Conservation (phyloP, 2,329 filamentous ascomycete genomes). For the Fusarium sp. region DNA sequence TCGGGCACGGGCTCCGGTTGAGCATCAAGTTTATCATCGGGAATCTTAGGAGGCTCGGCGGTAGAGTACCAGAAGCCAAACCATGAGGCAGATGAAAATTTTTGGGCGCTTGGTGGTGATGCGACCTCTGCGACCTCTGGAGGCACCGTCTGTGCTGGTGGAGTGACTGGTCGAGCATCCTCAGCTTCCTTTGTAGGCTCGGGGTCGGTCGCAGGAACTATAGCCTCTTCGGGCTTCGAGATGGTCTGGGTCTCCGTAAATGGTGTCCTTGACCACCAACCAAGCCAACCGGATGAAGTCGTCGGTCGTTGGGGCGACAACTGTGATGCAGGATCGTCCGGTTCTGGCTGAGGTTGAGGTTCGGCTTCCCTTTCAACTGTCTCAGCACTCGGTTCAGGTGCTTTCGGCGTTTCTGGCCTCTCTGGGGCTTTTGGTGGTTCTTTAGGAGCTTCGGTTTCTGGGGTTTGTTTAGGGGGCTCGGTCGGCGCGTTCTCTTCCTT, state of each 20-base stretch:
- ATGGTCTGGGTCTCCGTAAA: conserved; percentile 38
- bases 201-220: conserved; percentile 25
- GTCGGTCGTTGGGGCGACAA: conserved; percentile 31
- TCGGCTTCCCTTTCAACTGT: conserved; percentile 1
- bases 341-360: not conserved
- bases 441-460: conserved; percentile 8
- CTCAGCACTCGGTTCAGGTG: not conserved
- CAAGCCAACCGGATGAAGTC: conserved; percentile 64
- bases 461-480: conserved; percentile 15
- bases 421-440: conserved; percentile 5
- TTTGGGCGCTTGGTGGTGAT: conserved; percentile 27
- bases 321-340: not conserved
- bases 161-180: conserved; percentile 35
- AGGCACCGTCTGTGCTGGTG: conserved; percentile 34
- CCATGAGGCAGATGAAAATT: conserved; percentile 50
- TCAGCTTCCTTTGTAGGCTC: conserved; percentile 27
- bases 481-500: conserved; percentile 25
- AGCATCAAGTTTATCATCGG: conserved; percentile 21
- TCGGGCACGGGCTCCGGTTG: conserved; percentile 30
- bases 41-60: conserved; percentile 15
- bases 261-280: conserved; percentile 60
- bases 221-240: conserved; percentile 6
- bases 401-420: conserved; percentile 4
- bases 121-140: conserved; percentile 30
- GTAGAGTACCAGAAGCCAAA: conserved; percentile 54